Evolutionary conservation across 495 filamentous ascomycete species (phyloP), one percentile per base, ranked within the genome.

Genomic region (Oleoguttula mirabilis): DNA sequence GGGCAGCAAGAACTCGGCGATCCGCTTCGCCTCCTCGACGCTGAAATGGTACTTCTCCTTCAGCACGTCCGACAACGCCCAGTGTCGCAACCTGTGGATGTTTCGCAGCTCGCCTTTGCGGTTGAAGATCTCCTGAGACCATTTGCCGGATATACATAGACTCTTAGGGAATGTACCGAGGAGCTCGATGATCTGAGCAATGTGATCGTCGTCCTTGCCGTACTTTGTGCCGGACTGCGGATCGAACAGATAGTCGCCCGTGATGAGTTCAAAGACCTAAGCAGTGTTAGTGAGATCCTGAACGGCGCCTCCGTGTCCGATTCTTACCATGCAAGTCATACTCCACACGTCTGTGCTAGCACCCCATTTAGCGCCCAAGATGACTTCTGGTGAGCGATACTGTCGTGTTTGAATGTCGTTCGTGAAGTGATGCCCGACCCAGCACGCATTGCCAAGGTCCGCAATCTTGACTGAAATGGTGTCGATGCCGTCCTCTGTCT

Each of bases 291-390:
- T 12, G 43, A 30, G 21, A 43, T 37, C 25, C 17, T 24, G 8
- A 11, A 30, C 37, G 28, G 25, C 16, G 31, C 39, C 19, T 10
- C n/a, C 32, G 25, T 7, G 25, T 7, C 7, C 19, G 20, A 3
- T 3, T 46, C 72, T 39, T 69, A 96, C 92, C 90, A 99, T 99
- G 51, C 82, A 82, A 17, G 92, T 85, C 90, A 99, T 99, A 64
- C 92, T 96, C 90, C 90, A 99, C 14, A 99, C 80, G 60, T 99
- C 90, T 1, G 90, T 96, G 56, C 90, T 96, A 3, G 90, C 90
- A 38, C 90, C 90, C 90, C 90, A 99, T 65, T 95, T 96, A 1
- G 87, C 77, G 31, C 90, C 90, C 14, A 99, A 65, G 32, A 99
- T 96, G 21, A 99, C 90, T 61, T 99, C 90, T 2, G 90, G 90